phyloP scores from a whole-genome alignment of 352 stramenopile genomes.

The Thalassiosira livingstoniorum region DNA sequence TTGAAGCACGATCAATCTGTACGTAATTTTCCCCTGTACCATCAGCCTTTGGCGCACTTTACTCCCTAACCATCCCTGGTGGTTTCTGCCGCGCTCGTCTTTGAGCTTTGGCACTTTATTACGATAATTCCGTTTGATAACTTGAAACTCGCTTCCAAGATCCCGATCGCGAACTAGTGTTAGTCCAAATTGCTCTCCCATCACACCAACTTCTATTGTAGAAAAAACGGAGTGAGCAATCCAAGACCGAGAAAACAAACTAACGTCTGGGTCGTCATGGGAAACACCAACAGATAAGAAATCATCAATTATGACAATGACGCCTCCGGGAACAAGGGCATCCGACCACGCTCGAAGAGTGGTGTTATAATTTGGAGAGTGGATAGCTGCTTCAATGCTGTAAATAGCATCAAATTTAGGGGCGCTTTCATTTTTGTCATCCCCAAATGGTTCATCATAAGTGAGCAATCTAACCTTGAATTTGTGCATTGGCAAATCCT shows the following conservation, averaged over 20 bases:
- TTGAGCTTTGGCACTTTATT: constrained; percentile 54
- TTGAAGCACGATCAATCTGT: constrained; percentile 61
- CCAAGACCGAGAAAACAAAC: constrained; percentile 59
- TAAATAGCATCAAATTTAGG: constrained; percentile 56
- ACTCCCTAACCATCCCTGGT: constrained; percentile 65
- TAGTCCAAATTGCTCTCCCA: constrained; percentile 32
- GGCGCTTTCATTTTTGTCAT: not conserved
- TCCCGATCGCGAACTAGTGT: constrained; percentile 51
- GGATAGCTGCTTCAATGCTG: constrained; percentile 68
- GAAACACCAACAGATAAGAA: constrained; percentile 42
- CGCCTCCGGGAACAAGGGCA: constrained; percentile 40
- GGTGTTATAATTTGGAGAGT: constrained; percentile 48
- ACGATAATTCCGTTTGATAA: constrained; percentile 60
- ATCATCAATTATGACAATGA: constrained; percentile 67
- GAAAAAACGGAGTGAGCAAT: constrained; percentile 56
- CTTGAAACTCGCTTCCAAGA: constrained; percentile 53
- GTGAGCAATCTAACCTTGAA: constrained; percentile 50
- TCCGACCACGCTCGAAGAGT: constrained; percentile 52
- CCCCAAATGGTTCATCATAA: constrained; percentile 52
- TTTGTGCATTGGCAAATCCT: constrained; percentile 57
- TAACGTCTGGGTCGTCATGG: constrained; percentile 39
- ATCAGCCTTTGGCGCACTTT: constrained; percentile 59
- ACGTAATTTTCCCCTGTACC: constrained; percentile 60
- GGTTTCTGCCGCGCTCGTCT: constrained; percentile 28
- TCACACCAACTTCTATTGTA: constrained; percentile 30